Evolutionary conservation across 108 stramenopile genomes (phyloP).

Genomic region (Schizochytrium sp.): DNA sequence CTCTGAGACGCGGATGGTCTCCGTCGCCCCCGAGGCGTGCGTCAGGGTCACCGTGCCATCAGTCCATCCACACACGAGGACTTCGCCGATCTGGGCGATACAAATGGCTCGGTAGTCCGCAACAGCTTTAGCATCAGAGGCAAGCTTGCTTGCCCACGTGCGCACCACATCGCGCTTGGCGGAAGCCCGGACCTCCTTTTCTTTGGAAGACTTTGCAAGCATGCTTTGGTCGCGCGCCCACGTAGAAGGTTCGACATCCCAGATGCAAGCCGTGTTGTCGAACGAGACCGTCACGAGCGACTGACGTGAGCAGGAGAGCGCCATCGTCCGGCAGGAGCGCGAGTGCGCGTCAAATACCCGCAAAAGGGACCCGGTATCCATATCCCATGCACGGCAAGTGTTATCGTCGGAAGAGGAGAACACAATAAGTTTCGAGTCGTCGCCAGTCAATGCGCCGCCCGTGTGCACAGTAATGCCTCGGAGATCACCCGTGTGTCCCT

Average conservation of each 20-base stretch:
- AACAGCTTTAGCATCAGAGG: neutral
- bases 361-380: neutral
- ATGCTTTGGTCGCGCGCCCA: neutral
- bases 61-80: neutral
- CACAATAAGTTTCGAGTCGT: neutral
- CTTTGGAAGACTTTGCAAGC: too few species aligned
- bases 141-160: neutral
- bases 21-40: neutral
- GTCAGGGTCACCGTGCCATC: neutral
- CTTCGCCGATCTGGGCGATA: neutral
- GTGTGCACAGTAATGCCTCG: neutral
- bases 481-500: neutral
- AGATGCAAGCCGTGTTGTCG: neutral
- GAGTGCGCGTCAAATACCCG: neutral
- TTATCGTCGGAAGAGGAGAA: neutral
- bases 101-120: neutral
- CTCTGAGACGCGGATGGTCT: neutral
- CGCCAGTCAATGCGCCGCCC: neutral
- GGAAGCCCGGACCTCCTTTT: neutral
- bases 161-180: neutral
- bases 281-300: neutral
- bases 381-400: neutral
- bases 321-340: neutral
- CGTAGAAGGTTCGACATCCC: neutral
- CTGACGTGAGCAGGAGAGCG: neutral